Conservation (phyloP, 495 filamentous ascomycete genomes). For the Hypomontagnella submonticulosa region DNA sequence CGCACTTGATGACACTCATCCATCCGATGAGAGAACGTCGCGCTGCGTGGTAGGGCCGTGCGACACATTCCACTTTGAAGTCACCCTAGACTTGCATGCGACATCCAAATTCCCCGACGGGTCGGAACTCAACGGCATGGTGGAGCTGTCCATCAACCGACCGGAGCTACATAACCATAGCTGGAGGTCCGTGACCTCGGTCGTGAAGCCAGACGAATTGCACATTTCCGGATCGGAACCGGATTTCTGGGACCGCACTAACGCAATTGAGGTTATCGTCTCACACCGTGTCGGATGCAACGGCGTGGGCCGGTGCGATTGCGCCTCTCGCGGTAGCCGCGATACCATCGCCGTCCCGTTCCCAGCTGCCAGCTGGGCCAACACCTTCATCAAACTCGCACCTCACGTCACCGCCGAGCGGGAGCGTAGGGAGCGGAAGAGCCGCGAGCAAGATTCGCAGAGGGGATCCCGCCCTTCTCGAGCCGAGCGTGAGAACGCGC, state of each 20-base stretch:
- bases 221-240: constrained; percentile 50
- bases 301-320: constrained; percentile 47
- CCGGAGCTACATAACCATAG: constrained; percentile 54
- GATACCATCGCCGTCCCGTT: constrained; percentile 58
- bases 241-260: constrained; percentile 48
- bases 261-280: constrained; percentile 48
- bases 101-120: constrained; percentile 58
- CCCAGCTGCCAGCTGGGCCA: constrained; percentile 61
- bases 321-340: constrained; percentile 47
- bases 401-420: constrained; percentile 54
- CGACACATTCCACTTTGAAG: constrained; percentile 65
- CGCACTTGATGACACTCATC: constrained; percentile 47
- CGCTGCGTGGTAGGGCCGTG: constrained; percentile 53
- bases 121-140: constrained; percentile 60
- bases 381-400: constrained; percentile 57
- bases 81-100: constrained; percentile 57
- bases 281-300: constrained; percentile 55
- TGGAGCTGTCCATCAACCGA: constrained; percentile 60
- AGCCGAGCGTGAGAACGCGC: constrained; percentile 44
- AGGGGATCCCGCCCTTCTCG: constrained; percentile 39
- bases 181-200: constrained; percentile 62
- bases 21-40: constrained; percentile 47
- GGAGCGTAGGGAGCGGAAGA: constrained; percentile 41
- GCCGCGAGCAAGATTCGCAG: constrained; percentile 32
- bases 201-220: constrained; percentile 61